Conservation (phyloP, 805 yeast genomes). For the Candida arabinofermentans region DNA sequence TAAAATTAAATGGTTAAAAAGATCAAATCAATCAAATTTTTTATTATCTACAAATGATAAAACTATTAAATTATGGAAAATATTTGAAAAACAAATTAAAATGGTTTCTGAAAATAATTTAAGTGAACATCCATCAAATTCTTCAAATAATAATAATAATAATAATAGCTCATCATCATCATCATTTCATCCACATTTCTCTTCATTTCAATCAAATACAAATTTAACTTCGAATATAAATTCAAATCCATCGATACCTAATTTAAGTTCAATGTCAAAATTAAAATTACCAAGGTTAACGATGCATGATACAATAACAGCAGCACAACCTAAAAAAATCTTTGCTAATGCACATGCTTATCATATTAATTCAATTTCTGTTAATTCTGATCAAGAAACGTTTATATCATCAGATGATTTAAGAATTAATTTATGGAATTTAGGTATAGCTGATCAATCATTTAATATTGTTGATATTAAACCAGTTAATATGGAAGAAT, state of each 20-base stretch:
- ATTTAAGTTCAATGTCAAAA: conserved; percentile 28
- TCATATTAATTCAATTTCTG: conserved; percentile 93
- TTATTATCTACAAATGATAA: conserved; percentile 91
- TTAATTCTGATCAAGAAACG: conserved; percentile 95
- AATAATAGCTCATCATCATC: conserved; percentile 1
- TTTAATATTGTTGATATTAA: conserved; percentile 97
- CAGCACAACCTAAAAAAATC: conserved; percentile 88
- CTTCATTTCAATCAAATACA: conserved; percentile 25
- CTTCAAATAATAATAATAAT: neutral
- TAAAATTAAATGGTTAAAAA: conserved; percentile 92
- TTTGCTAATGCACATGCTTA: conserved; percentile 97
- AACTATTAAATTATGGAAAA: conserved; percentile 97
- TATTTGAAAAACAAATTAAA: conserved; percentile 86
- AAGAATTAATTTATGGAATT: conserved; percentile 92
- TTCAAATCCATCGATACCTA: conserved; percentile 4
- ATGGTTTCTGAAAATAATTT: conserved; percentile 90
- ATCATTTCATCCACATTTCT: conserved; percentile 20
- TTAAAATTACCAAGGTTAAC: conserved; percentile 83
- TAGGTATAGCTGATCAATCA: conserved; percentile 89
- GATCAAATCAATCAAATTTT: conserved; percentile 86
- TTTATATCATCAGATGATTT: conserved; percentile 90
- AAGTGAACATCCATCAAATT: conserved; percentile 34
- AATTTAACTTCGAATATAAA: conserved; percentile 11
- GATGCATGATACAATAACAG: conserved; percentile 91
- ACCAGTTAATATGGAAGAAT: conserved; percentile 98